Percentiles rank a stretch among this genome's conserved stretches.
Evolutionary conservation across 768 basidiomycete species (phyloP).

Genomic region (Xerocomellus chrysenteron): DNA sequence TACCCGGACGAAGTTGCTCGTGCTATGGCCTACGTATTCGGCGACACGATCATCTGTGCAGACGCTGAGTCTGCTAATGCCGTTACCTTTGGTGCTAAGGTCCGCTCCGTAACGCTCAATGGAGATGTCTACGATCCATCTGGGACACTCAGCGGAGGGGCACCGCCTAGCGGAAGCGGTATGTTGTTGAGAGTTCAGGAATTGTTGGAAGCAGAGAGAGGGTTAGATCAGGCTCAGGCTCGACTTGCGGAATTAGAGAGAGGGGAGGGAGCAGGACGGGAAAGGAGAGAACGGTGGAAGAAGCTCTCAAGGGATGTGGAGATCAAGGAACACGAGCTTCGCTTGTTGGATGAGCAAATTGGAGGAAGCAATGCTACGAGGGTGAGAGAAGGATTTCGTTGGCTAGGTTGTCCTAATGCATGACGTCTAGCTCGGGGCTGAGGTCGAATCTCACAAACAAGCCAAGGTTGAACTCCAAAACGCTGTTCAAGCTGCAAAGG

Average conservation of each 20-base stretch:
- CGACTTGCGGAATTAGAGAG: slow-evolving; percentile 52
- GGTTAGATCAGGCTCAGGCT: slow-evolving; percentile 48
- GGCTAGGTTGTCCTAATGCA: background rate
- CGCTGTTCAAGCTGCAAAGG: slow-evolving; percentile 62
- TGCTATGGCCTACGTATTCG: slow-evolving; percentile 93
- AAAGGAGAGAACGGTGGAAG: slow-evolving; percentile 62
- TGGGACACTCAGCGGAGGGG: slow-evolving; percentile 90
- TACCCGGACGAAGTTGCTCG: slow-evolving; percentile 78
- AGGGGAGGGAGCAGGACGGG: slow-evolving; percentile 52
- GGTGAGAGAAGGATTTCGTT: slow-evolving; percentile 46
- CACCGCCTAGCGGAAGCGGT: slow-evolving; percentile 74
- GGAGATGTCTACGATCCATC: slow-evolving; percentile 97
- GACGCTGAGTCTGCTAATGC: slow-evolving; percentile 83
- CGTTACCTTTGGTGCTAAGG: slow-evolving; percentile 74
- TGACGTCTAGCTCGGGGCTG: slow-evolving; percentile 64
- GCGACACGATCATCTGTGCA: slow-evolving; percentile 87
- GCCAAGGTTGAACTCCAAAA: slow-evolving; percentile 56
- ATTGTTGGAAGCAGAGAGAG: slow-evolving; percentile 64
- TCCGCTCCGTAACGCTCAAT: slow-evolving; percentile 87
- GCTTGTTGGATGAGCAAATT: slow-evolving; percentile 79
- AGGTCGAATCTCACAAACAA: slow-evolving; percentile 72
- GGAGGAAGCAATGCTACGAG: slow-evolving; percentile 86
- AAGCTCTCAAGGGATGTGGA: slow-evolving; percentile 66
- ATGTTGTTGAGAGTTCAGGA: slow-evolving; percentile 83
- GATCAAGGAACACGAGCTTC: slow-evolving; percentile 86